phyloP scores from a whole-genome alignment of 2,329 filamentous ascomycete species.

The Sphaerulina populicola region DNA sequence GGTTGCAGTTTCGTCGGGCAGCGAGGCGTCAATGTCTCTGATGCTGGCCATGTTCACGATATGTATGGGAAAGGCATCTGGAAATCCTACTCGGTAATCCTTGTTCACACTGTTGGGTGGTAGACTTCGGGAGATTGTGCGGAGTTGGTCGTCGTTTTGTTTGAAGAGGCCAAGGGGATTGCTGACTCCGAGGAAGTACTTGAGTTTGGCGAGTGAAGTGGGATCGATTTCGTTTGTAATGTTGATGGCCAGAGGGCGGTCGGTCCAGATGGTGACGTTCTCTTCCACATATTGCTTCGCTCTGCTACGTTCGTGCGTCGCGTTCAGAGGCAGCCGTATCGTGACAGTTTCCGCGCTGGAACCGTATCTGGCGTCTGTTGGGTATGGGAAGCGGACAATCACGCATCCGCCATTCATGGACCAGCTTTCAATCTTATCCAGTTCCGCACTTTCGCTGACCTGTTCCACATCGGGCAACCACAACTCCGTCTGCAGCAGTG shows the following conservation, averaged over 20 bases:
- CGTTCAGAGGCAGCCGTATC: slow-evolving; percentile 59
- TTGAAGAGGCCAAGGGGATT: slow-evolving; percentile 61
- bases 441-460: not conserved
- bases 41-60: slow-evolving; percentile 59
- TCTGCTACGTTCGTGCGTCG: slow-evolving; percentile 50
- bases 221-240: slow-evolving; percentile 39
- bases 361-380: slow-evolving; percentile 28
- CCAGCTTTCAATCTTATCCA: slow-evolving; percentile 38
- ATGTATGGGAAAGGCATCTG: slow-evolving; percentile 64
- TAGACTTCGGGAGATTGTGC: slow-evolving; percentile 54
- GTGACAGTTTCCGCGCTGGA: slow-evolving; percentile 44
- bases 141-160: slow-evolving; percentile 47
- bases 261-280: slow-evolving; percentile 58
- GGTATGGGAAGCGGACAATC: slow-evolving; percentile 56
- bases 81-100: slow-evolving; percentile 58
- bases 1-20: slow-evolving; percentile 45
- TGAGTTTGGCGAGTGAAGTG: slow-evolving; percentile 55
- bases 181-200: slow-evolving; percentile 57
- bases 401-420: slow-evolving; percentile 52
- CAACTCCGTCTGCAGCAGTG: slow-evolving; percentile 57
- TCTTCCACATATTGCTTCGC: slow-evolving; percentile 52
- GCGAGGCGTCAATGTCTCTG: slow-evolving; percentile 50
- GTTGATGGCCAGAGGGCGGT: slow-evolving; percentile 44
- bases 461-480: slow-evolving; percentile 55
- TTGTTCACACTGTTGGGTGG: slow-evolving; percentile 48